Evolutionary conservation across 2,329 filamentous ascomycete species (phyloP), one percentile per base, ranked within the genome.

Genomic region (Penicillium sp.): DNA sequence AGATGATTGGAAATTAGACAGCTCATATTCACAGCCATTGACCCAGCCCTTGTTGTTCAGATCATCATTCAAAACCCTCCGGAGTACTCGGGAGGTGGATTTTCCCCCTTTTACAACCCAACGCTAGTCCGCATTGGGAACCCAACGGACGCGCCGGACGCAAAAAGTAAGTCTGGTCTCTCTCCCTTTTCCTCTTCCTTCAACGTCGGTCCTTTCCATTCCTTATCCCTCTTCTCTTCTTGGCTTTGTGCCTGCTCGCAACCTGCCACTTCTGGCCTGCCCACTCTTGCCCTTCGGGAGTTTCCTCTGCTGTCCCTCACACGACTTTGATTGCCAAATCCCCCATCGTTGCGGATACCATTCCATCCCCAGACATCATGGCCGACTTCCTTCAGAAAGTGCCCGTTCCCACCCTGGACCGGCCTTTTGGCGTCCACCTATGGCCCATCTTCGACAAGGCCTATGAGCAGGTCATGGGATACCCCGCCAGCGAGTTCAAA

Each of bases 381-480:
- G 79, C 78, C 55, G 74, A 80, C 84, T 65, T 82, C 78, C 78
- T 77, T 20, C 69, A 79, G 71, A 65, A 79, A 75, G 64, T 79
- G 75, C 84, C 91, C 75, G 75, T 87, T 67, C 94, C 94, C 58
- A 92, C 92, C 63, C 84, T 98, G 78, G 93, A 97, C 76, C 88
- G 90, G 66, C 94, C 94, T 37, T 98, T 98, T 73, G 95, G 94
- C 76, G 82, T 98, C 68, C 84, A 90, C 65, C 81, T 97, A 78
- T 98, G 95, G 95, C 92, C 94, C 70, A 87, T 96, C 79, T 98
- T 98, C 85, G 90, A 89, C 81, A 91, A 92, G 82, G 88, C 84
- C 69, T 98, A 90, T 80, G 89, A 90, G 75, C 77, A 83, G 59
- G 82, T 92, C 65, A 84, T 85, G 59, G 94, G 94, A 72, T 96